Base-by-base conservation (phyloP, 345 rosid species). In the Sisymbrium irio region DNA sequence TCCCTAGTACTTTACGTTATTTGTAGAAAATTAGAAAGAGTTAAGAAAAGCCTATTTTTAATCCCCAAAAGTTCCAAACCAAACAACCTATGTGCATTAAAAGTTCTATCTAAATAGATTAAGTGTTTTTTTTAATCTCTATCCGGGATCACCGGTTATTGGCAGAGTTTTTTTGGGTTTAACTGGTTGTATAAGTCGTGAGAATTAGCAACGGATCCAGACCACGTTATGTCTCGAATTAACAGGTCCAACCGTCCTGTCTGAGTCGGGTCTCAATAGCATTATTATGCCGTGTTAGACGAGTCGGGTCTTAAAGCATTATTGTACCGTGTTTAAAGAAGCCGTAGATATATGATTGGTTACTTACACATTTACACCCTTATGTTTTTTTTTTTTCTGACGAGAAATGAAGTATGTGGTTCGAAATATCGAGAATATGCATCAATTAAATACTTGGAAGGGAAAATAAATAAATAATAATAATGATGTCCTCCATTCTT, bases 351-450 rank as follows among this genome's bases (percentile, higher is more conserved):
- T n/a, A 54, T 33, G 62, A 17, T 18, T 57, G 27, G 9, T n/a
- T n/a, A n/a, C n/a, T n/a, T n/a, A n/a, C n/a, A n/a, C n/a, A 17
- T 17, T 10, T 42, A 44, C 42, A 19, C 37, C 3, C 15, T 44
- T 44, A 5, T 9, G 19, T 28, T 55, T 30, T n/a, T 1, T n/a
- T 1, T 30, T 30, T 18, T 35, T 20, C 59, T 47, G 74, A 70
- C 46, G 35, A 11, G 37, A 46, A 46, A 71, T 60, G 39, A 71
- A 71, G 37, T 54, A 49, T 37, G 37, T 25, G 30, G 51, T 60
- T 71, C 61, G 51, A 71, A 71, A 71, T 13, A 18, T 18, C 9
- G 3, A 44, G 3, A 44, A 57, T 12, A 37, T 47, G 33, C 41
- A 49, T 37, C 40, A 47, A 60, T 37, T 46, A 15, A 15, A 36